Conservation (phyloP, 345 rosid species). For the Jatropha curcas region DNA sequence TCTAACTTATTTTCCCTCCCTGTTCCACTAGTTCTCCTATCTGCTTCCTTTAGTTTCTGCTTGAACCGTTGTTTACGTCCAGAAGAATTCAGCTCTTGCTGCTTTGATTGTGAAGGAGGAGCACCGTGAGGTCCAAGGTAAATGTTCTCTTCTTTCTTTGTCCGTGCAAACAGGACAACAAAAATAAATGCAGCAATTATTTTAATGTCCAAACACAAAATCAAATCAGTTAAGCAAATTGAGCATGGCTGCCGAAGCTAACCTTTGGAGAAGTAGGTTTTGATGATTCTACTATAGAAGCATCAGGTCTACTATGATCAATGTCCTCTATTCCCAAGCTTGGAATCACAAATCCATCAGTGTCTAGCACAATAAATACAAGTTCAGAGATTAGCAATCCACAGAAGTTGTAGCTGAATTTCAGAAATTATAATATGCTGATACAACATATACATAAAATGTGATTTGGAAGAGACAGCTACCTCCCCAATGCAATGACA, state of each 20-base stretch:
- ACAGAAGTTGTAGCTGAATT: neutral
- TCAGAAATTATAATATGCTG: neutral
- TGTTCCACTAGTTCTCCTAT: slow-evolving; percentile 49
- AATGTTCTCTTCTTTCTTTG: slow-evolving; percentile 63
- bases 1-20: slow-evolving; percentile 92
- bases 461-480: neutral
- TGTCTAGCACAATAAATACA: slow-evolving; percentile 47
- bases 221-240: neutral
- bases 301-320: slow-evolving; percentile 32
- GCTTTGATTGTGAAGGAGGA: slow-evolving; percentile 73
- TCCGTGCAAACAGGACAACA: slow-evolving; percentile 29
- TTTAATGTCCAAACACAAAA: neutral
- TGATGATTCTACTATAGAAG: slow-evolving; percentile 43
- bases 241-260: slow-evolving; percentile 3
- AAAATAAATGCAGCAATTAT: neutral
- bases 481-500: neutral
- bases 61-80: slow-evolving; percentile 79
- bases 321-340: slow-evolving; percentile 67
- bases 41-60: slow-evolving; percentile 91
- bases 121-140: slow-evolving; percentile 96
- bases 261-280: slow-evolving; percentile 70
- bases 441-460: neutral
- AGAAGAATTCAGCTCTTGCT: slow-evolving; percentile 49
- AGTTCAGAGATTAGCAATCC: slow-evolving; percentile 3
- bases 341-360: slow-evolving; percentile 96